Evolutionary conservation across 208 protist genomes (phyloP), one percentile per base, ranked within the genome.

Genomic region (Trypanosoma avium): DNA sequence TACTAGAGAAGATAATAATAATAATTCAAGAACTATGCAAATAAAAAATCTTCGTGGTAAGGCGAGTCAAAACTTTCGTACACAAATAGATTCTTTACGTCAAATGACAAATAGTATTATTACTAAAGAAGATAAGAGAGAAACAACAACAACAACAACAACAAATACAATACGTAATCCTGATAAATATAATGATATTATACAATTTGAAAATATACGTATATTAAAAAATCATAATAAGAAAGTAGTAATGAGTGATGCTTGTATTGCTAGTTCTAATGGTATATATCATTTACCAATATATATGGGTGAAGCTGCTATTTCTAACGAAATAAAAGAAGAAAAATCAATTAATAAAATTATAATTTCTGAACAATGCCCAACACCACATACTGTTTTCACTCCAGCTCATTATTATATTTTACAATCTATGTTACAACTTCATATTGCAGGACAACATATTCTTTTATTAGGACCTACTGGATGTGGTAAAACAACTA

Each of bases 401-500:
- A 92, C 85, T 6, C 68, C 81, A 22, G 81, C 71, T 52, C 85
- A 86, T 55, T 76, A 78, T 61, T 76, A 88, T 68, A 63, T 86
- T 8, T 47, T 92, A 58, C 85, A 92, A 68, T 72, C 77, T 40
- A 88, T 92, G 85, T 72, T 92, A 29, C 85, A 92, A 50, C 49
- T 84, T 15, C 85, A 92, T 73, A 77, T 79, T 50, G 73, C 75
- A 13, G 73, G 88, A 21, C 74, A 77, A 55, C 91, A 97, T 74
- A 77, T 95, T 33, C 82, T 86, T 61, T 61, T 98, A 5, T 54
- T 97, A 17, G 96, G 96, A 10, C 68, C 77, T 4, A 86, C 86
- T 26, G 96, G 96, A 38, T 84, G 79, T 56, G 96, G 96, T 40
- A 98, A 98, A 75, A 93, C 86, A 22, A 75, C 75, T 1, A 55